Percentiles rank a stretch among this genome's conserved stretches.
Evolutionary conservation across 176 grass and related monocot genomes (phyloP).

Genomic region (Hyparrhenia diplandra): DNA sequence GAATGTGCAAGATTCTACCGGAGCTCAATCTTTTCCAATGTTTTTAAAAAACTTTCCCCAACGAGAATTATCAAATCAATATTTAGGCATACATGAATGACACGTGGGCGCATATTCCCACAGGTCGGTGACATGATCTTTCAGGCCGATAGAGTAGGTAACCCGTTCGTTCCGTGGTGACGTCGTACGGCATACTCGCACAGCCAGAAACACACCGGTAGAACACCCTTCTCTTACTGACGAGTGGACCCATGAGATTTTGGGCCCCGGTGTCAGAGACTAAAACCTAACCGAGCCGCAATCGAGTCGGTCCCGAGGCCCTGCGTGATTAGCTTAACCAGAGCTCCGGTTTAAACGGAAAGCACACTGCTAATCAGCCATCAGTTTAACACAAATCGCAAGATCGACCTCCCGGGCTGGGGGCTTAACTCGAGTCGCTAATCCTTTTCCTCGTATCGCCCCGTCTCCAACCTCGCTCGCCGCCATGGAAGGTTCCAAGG

Average conservation of each 20-base stretch:
- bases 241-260: neutral
- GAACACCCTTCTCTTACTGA: neutral
- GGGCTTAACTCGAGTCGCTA: conserved; percentile 18
- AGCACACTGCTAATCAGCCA: conserved; percentile 6
- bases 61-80: no score
- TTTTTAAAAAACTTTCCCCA: no score
- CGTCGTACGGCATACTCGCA: neutral
- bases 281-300: neutral
- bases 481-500: conserved; percentile 71
- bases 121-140: neutral
- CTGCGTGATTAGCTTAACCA: neutral
- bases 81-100: neutral
- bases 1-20: no score
- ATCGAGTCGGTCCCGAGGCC: neutral
- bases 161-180: neutral
- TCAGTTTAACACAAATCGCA: neutral
- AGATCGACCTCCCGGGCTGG: neutral
- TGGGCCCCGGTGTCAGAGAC: neutral
- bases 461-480: conserved; percentile 14
- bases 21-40: no score
- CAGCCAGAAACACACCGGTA: no score
- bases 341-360: conserved; percentile 11
- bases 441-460: conserved; percentile 8
- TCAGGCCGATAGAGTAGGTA: neutral
- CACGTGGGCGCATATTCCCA: neutral